Evolutionary conservation across 345 rosid genomes (phyloP).

Genomic region (Aquilaria malaccensis): DNA sequence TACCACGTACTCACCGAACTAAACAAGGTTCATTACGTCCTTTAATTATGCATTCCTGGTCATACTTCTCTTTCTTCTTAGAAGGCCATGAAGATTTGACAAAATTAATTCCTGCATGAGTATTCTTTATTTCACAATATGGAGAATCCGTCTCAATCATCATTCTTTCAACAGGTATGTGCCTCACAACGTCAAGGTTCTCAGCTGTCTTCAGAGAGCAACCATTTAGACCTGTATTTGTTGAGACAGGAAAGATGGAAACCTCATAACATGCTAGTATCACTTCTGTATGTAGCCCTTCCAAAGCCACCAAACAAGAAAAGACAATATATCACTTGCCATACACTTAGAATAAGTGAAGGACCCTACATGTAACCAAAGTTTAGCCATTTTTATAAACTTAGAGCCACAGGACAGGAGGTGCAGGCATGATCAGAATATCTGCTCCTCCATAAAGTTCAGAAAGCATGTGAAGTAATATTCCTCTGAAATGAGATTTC

Average conservation of each 20-base stretch:
- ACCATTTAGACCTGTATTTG: slow-evolving; percentile 67
- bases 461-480: background rate
- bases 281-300: background rate
- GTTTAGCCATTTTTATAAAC: no score
- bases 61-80: slow-evolving; percentile 91
- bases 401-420: background rate
- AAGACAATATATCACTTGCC: background rate
- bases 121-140: slow-evolving; percentile 83
- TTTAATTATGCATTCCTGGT: slow-evolving; percentile 59
- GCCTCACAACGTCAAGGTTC: slow-evolving; percentile 72
- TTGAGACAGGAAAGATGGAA: background rate
- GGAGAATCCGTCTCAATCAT: slow-evolving; percentile 99
- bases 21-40: slow-evolving; percentile 97
- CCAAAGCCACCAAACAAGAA: slow-evolving; percentile 2
- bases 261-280: background rate
- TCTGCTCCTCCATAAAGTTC: background rate
- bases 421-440: background rate
- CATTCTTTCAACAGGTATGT: slow-evolving; percentile 77
- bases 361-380: no score
- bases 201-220: slow-evolving; percentile 84
- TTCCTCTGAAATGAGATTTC: background rate
- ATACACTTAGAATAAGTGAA: no score
- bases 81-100: slow-evolving; percentile 78
- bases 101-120: slow-evolving; percentile 68
- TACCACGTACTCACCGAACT: slow-evolving; percentile 49